Percentiles rank a stretch among this genome's conserved stretches.
Evolutionary conservation across 345 rosid genomes (phyloP).

Genomic region (Excoecaria agallocha): DNA sequence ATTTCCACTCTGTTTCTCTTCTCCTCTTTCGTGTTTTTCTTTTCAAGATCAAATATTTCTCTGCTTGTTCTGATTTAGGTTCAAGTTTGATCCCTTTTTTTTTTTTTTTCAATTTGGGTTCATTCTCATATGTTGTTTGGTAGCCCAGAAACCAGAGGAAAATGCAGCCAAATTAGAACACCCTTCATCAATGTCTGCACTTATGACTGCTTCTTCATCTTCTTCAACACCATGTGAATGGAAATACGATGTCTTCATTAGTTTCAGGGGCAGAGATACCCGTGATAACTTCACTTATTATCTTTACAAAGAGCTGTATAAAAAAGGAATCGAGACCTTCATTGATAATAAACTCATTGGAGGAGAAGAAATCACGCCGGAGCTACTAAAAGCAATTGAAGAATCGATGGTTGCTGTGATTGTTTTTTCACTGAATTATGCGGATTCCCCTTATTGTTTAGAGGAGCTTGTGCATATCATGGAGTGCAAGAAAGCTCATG

Average conservation of each 20-base stretch:
- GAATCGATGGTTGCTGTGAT: slow-evolving; percentile 11
- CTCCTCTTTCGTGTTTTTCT: too few relatives aligned
- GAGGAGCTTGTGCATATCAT: slow-evolving; percentile 16
- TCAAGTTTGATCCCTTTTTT: too few relatives aligned
- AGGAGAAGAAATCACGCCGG: slow-evolving; percentile 16
- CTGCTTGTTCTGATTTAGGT: too few relatives aligned
- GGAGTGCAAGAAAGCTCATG: slow-evolving; percentile 13
- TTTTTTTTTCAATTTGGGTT: neutral
- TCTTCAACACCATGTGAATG: neutral
- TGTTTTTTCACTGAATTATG: slow-evolving; percentile 14
- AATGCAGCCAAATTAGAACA: neutral
- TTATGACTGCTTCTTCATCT: slow-evolving; percentile 1
- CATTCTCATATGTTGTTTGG: neutral
- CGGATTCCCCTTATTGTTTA: slow-evolving; percentile 15
- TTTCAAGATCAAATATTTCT: too few relatives aligned
- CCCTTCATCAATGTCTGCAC: neutral
- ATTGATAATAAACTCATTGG: slow-evolving; percentile 9
- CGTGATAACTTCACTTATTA: neutral
- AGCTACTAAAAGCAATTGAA: slow-evolving; percentile 11
- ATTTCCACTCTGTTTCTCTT: too few relatives aligned
- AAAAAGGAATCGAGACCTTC: slow-evolving; percentile 15
- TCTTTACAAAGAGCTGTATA: neutral
- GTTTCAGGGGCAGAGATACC: slow-evolving; percentile 11
- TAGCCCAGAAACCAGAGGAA: neutral
- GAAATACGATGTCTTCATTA: slow-evolving; percentile 9